Evolutionary conservation across 2,329 filamentous ascomycete species (phyloP).

Genomic region (Thielaviopsis euricoi): DNA sequence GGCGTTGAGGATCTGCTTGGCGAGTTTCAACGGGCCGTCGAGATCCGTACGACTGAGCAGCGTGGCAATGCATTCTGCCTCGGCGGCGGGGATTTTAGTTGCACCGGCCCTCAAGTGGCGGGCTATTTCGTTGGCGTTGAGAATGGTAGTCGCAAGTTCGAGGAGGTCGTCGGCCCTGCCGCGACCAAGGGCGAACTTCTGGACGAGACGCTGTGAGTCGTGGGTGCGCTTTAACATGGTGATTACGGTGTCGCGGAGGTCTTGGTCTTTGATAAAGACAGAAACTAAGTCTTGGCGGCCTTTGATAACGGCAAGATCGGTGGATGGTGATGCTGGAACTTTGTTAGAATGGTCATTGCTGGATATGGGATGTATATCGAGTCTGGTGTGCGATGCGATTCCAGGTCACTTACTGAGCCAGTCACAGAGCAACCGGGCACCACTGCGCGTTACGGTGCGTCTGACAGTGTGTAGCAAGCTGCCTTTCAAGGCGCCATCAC

Average conservation of each 20-base stretch:
- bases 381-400: background rate
- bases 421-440: constrained; percentile 65
- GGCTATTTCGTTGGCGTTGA: constrained; percentile 52
- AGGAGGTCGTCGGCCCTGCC: constrained; percentile 88
- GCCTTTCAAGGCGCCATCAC: constrained; percentile 62
- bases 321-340: constrained; percentile 53
- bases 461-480: constrained; percentile 83
- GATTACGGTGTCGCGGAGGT: constrained; percentile 54
- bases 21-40: constrained; percentile 48
- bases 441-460: constrained; percentile 80
- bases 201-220: constrained; percentile 77
- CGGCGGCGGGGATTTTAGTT: background rate
- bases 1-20: constrained; percentile 52
- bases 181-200: constrained; percentile 83
- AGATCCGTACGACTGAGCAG: constrained; percentile 47
- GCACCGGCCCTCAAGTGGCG: constrained; percentile 23
- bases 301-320: constrained; percentile 65
- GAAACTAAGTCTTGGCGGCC: constrained; percentile 68
- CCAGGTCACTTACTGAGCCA: constrained; percentile 47
- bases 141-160: constrained; percentile 64
- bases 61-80: constrained; percentile 23
- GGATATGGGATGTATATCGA: background rate
- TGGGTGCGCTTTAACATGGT: constrained; percentile 56
- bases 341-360: constrained; percentile 15
- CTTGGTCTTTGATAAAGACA: constrained; percentile 48